phyloP scores from a whole-genome alignment of 768 basidiomycete genomes.

The Guyanaporus albipodus region DNA sequence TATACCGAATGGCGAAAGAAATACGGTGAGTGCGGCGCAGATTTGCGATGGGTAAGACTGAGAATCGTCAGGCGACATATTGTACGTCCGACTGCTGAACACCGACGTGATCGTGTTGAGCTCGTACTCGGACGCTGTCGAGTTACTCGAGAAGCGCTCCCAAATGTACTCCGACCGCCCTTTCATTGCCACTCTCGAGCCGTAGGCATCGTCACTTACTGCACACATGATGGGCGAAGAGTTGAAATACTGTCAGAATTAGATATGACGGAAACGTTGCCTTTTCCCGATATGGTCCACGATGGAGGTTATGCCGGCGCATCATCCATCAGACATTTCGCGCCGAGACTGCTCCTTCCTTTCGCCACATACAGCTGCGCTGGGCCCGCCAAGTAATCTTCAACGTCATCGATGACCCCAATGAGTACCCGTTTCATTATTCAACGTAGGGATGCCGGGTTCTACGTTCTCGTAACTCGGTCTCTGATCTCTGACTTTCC shows the following conservation, averaged over 20 bases:
- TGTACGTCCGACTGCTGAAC: slow-evolving; percentile 5
- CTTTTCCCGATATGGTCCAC: not conserved
- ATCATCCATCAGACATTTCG: slow-evolving; percentile 14
- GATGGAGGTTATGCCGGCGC: slow-evolving; percentile 13
- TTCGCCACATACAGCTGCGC: slow-evolving; percentile 11
- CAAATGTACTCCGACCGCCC: slow-evolving; percentile 12
- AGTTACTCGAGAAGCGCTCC: slow-evolving; percentile 8
- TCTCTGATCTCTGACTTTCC: too few species aligned
- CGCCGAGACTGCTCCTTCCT: slow-evolving; percentile 1
- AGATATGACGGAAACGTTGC: not conserved
- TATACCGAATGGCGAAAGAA: slow-evolving; percentile 2
- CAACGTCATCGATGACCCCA: slow-evolving; percentile 6
- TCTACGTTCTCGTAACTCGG: not conserved
- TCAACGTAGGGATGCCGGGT: not conserved
- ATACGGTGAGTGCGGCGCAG: not conserved
- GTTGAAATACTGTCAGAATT: not conserved
- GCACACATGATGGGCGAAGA: not conserved
- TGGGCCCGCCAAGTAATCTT: slow-evolving; percentile 6
- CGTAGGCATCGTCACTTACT: not conserved
- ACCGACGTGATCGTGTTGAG: slow-evolving; percentile 3
- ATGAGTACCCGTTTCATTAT: slow-evolving; percentile 3
- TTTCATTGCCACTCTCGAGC: not conserved
- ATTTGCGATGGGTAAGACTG: not conserved
- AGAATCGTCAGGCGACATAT: not conserved
- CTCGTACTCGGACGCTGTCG: not conserved